These are phyloP conservation scores for Neurospora sp. DNA, from an alignment of 495 filamentous ascomycete genomes.

Conservation along the genomic window DNA sequence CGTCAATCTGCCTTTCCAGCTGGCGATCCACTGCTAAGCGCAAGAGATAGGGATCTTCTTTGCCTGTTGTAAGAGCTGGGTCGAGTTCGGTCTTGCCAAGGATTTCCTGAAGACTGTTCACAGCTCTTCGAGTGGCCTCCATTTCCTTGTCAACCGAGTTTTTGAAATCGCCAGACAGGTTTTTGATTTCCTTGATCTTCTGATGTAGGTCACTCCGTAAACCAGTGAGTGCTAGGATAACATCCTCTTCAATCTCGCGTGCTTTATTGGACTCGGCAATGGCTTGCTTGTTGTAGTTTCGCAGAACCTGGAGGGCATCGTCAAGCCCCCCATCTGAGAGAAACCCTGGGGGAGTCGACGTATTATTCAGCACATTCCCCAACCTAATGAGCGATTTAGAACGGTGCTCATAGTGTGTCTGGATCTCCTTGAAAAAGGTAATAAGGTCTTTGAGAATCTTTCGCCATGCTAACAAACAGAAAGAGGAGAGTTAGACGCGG, in stretches of 20 bases:
- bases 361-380: slow-evolving; percentile 74
- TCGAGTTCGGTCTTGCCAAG: slow-evolving; percentile 69
- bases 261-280: slow-evolving; percentile 79
- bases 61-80: slow-evolving; percentile 61
- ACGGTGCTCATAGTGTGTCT: slow-evolving; percentile 78
- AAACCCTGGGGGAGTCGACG: slow-evolving; percentile 59
- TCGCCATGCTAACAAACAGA: slow-evolving; percentile 61
- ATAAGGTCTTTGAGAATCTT: slow-evolving; percentile 94
- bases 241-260: slow-evolving; percentile 78
- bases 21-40: slow-evolving; percentile 76
- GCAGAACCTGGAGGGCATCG: slow-evolving; percentile 72
- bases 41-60: slow-evolving; percentile 83
- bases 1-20: slow-evolving; percentile 84
- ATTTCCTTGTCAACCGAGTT: slow-evolving; percentile 77
- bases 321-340: slow-evolving; percentile 70
- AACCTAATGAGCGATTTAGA: slow-evolving; percentile 76
- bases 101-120: slow-evolving; percentile 71
- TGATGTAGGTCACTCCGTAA: slow-evolving; percentile 79
- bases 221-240: slow-evolving; percentile 76
- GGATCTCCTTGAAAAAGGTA: slow-evolving; percentile 86
- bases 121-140: slow-evolving; percentile 56
- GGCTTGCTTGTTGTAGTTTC: slow-evolving; percentile 73
- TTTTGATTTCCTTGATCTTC: slow-evolving; percentile 98
- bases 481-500: slow-evolving; percentile 3
- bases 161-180: slow-evolving; percentile 85